These are phyloP conservation scores for Geotrichum fermentans DNA, from an alignment of 1,139 yeast genomes.

Conservation along the genomic window DNA sequence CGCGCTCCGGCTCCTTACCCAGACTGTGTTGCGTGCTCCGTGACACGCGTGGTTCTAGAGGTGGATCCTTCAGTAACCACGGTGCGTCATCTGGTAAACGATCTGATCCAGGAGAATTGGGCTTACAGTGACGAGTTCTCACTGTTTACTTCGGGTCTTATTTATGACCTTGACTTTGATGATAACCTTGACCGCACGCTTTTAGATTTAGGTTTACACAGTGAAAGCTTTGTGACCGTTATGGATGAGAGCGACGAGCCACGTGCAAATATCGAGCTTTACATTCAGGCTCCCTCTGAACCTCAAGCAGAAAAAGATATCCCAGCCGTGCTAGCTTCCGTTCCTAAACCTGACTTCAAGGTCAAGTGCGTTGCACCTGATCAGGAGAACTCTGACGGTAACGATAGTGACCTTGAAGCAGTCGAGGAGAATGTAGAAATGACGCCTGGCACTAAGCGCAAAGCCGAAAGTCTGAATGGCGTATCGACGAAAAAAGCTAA, in stretches of 20 bases:
- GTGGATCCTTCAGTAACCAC: slow-evolving; percentile 36
- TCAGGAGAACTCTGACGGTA: slow-evolving; percentile 17
- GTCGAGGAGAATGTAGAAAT: slow-evolving; percentile 15
- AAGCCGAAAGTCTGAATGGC: slow-evolving; percentile 21
- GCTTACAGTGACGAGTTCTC: slow-evolving; percentile 63
- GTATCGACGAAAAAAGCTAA: slow-evolving; percentile 21
- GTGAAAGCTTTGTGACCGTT: slow-evolving; percentile 60
- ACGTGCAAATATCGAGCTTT: slow-evolving; percentile 63
- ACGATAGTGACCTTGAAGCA: slow-evolving; percentile 20
- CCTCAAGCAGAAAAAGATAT: slow-evolving; percentile 11
- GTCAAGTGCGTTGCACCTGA: slow-evolving; percentile 23
- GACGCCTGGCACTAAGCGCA: slow-evolving; percentile 11
- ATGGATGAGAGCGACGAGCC: slow-evolving; percentile 69
- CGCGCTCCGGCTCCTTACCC: slow-evolving; percentile 56
- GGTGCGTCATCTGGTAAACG: slow-evolving; percentile 45
- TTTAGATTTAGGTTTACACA: slow-evolving; percentile 50
- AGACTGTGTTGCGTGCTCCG: slow-evolving; percentile 68
- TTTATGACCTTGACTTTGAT: slow-evolving; percentile 86
- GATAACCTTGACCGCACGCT: slow-evolving; percentile 58
- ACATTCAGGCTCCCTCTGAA: slow-evolving; percentile 34
- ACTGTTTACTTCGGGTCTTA: slow-evolving; percentile 55
- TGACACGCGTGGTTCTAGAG: slow-evolving; percentile 49
- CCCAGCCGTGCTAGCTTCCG: slow-evolving; percentile 18
- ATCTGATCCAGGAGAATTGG: slow-evolving; percentile 45
- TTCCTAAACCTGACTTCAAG: slow-evolving; percentile 39